phyloP scores from a whole-genome alignment of 1,284 basidiomycete species.

The Tausonia pullulans region DNA sequence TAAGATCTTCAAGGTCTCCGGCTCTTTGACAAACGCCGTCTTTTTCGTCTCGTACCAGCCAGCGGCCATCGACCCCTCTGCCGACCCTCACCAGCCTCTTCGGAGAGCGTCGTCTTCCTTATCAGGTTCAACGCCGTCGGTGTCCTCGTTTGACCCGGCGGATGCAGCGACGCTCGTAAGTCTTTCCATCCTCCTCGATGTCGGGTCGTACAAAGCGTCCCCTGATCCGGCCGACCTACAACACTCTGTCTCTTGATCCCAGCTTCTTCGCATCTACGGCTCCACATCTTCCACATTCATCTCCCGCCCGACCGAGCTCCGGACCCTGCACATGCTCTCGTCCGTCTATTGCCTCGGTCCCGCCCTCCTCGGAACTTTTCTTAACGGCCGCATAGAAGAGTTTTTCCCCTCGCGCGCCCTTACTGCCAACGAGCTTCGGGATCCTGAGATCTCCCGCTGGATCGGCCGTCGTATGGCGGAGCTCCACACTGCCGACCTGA shows the following conservation, averaged over 20 bases:
- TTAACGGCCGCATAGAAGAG: conserved; percentile 84
- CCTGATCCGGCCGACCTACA: conserved; percentile 33
- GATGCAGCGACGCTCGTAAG: conserved; percentile 14
- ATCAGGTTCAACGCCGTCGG: too few relatives aligned
- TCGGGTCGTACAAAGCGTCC: conserved; percentile 22
- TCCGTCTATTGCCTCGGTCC: conserved; percentile 80
- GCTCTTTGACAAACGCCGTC: conserved; percentile 84
- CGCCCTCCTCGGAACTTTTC: conserved; percentile 79
- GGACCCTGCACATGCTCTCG: conserved; percentile 74
- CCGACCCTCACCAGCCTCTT: not conserved
- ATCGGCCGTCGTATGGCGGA: conserved; percentile 87
- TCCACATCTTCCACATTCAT: conserved; percentile 73
- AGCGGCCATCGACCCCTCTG: not conserved
- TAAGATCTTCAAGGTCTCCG: conserved; percentile 68
- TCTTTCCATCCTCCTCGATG: conserved; percentile 25
- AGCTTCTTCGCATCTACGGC: conserved; percentile 69
- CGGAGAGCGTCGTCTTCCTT: too few relatives aligned
- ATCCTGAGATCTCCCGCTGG: conserved; percentile 61
- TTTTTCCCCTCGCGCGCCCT: conserved; percentile 80
- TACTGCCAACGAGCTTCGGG: conserved; percentile 60
- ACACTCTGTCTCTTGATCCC: conserved; percentile 47
- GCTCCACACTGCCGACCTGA: conserved; percentile 77
- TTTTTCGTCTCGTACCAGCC: conserved; percentile 65
- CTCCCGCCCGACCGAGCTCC: conserved; percentile 69
- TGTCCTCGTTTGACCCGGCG: not conserved